These are phyloP conservation scores for Fraxinus albicans DNA, from an alignment of 305 asterid genomes.

Conservation along the genomic window DNA sequence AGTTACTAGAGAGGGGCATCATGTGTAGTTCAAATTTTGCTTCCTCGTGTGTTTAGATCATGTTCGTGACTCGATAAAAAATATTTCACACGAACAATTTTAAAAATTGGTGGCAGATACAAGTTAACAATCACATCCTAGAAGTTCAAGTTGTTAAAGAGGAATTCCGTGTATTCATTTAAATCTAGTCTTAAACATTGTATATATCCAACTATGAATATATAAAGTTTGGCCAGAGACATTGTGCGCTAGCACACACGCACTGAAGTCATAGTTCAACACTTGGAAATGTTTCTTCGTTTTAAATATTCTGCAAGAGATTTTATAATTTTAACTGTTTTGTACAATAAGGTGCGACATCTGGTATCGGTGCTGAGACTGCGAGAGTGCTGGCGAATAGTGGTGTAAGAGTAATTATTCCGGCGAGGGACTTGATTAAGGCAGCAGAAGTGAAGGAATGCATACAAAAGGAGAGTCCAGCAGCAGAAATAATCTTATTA, in stretches of 20 bases:
- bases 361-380: slow-evolving; percentile 91
- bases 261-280: not conserved
- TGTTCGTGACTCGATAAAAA: no score
- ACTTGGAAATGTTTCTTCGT: not conserved
- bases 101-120: no score
- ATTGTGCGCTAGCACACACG: not conserved
- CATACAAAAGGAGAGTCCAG: slow-evolving; percentile 51
- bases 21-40: no score
- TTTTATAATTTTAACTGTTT: not conserved
- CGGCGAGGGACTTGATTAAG: slow-evolving; percentile 72
- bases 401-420: slow-evolving; percentile 74
- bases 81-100: no score
- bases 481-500: slow-evolving; percentile 15
- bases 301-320: not conserved
- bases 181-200: no score
- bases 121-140: no score
- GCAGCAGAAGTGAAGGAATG: slow-evolving; percentile 60
- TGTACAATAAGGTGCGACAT: slow-evolving; percentile 63
- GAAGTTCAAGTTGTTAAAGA: no score
- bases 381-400: slow-evolving; percentile 79
- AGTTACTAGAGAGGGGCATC: not conserved
- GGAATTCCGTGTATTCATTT: no score
- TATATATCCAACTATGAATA: no score
- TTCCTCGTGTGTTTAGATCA: no score
- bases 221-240: no score